Percentiles rank a stretch among this genome's conserved stretches.
These are phyloP conservation scores for Sporopachydermia lactativora DNA, from an alignment of 805 yeast species.

Conservation along the genomic window DNA sequence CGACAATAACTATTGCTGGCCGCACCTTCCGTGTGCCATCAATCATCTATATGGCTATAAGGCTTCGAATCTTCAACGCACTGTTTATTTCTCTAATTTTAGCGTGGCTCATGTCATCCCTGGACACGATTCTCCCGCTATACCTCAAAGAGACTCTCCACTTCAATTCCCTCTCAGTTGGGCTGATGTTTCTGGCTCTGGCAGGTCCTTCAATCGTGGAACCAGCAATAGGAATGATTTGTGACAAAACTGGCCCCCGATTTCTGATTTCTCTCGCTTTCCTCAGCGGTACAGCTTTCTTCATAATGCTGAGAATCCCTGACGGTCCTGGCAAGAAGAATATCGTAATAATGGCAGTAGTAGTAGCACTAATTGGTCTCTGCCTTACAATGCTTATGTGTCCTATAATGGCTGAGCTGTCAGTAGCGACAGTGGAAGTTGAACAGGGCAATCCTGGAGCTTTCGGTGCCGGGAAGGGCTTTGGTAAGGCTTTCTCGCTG, in stretches of 20 bases:
- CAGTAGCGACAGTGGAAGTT: constrained; percentile 11
- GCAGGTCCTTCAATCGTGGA: constrained; percentile 17
- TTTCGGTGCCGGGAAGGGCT: constrained; percentile 18
- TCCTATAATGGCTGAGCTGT: constrained; percentile 17
- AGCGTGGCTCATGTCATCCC: constrained; percentile 17
- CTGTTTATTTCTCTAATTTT: constrained; percentile 14
- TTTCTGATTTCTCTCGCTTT: constrained; percentile 15
- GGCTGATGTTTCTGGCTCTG: constrained; percentile 18
- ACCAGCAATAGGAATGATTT: constrained; percentile 15
- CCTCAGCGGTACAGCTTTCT: constrained; percentile 9
- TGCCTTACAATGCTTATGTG: constrained; percentile 12
- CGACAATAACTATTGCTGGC: too few relatives aligned
- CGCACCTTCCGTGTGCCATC: too few relatives aligned
- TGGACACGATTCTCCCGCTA: constrained; percentile 20
- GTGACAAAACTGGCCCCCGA: constrained; percentile 16
- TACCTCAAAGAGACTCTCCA: constrained; percentile 16
- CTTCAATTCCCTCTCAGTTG: constrained; percentile 16
- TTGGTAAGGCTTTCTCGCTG: constrained; percentile 20
- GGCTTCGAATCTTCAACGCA: constrained; percentile 11
- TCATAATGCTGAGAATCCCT: constrained; percentile 16
- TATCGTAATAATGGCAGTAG: constrained; percentile 16
- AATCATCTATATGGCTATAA: too few relatives aligned
- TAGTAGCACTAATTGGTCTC: constrained; percentile 15
- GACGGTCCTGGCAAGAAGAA: constrained; percentile 11
- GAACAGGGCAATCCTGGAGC: constrained; percentile 16